These are phyloP conservation scores for Fusarium begoniae DNA, from an alignment of 2,329 filamentous ascomycete species.

Conservation along the genomic window DNA sequence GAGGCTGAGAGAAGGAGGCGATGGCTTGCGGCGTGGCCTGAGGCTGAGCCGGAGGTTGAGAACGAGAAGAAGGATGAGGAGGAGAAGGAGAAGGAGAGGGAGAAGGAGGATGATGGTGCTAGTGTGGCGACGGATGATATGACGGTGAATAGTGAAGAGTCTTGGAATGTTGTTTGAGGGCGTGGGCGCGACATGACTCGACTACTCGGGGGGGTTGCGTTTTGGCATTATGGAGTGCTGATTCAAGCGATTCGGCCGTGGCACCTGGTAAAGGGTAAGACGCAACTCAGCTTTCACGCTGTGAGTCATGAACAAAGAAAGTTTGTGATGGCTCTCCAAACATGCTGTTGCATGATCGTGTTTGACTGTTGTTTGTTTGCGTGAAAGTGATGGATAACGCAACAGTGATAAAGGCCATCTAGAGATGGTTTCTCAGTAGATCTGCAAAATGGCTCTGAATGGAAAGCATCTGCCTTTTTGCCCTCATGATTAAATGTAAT, in stretches of 20 bases:
- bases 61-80: background rate
- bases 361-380: background rate
- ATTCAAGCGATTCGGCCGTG: no score
- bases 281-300: background rate
- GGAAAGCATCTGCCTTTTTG: rapidly evolving
- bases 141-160: background rate
- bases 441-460: background rate
- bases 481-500: background rate
- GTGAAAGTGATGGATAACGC: rapidly evolving
- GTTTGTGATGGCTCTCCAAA: rapidly evolving
- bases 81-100: background rate
- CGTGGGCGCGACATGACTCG: no score
- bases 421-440: background rate
- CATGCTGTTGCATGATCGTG: no score
- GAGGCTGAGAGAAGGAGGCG: background rate
- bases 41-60: background rate
- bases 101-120: background rate
- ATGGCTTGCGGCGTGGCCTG: background rate
- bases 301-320: background rate
- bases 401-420: background rate
- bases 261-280: background rate
- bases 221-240: background rate
- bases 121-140: background rate
- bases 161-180: background rate
- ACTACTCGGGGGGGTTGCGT: no score